Evolutionary conservation across 2,329 filamentous ascomycete species (phyloP).

Genomic region (Aurifilum marmelostoma): DNA sequence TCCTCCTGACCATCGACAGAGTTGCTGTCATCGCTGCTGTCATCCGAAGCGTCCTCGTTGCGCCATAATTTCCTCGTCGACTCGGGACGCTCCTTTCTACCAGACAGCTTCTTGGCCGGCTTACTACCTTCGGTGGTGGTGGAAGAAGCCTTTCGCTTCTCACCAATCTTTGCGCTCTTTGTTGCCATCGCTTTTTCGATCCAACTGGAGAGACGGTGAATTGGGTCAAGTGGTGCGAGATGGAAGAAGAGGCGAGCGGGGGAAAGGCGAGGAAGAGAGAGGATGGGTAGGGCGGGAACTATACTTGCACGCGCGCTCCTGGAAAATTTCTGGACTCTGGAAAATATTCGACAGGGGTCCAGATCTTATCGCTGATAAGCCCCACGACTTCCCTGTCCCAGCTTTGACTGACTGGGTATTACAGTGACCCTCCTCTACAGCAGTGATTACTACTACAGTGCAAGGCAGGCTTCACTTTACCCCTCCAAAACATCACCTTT

Average conservation of each 20-base stretch:
- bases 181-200: slow-evolving; percentile 48
- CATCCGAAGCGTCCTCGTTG: slow-evolving; percentile 40
- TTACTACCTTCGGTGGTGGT: slow-evolving; percentile 43
- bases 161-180: slow-evolving; percentile 48
- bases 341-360: slow-evolving; percentile 21
- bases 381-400: slow-evolving; percentile 10
- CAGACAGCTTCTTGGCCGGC: slow-evolving; percentile 43
- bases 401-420: no score
- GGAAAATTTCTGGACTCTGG: slow-evolving; percentile 23
- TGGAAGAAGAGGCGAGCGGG: not conserved
- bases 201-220: not conserved
- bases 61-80: slow-evolving; percentile 39
- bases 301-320: not conserved
- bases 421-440: no score
- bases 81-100: slow-evolving; percentile 55
- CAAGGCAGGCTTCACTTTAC: not conserved
- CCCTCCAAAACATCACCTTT: not conserved
- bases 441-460: no score
- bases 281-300: not conserved
- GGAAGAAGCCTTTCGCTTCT: slow-evolving; percentile 60
- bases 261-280: not conserved
- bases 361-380: slow-evolving; percentile 23
- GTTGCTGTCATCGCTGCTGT: slow-evolving; percentile 44
- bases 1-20: slow-evolving; percentile 56
- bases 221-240: slow-evolving; percentile 5